Conservation (phyloP, 805 yeast genomes). For the Hanseniaspora taiwanica region DNA sequence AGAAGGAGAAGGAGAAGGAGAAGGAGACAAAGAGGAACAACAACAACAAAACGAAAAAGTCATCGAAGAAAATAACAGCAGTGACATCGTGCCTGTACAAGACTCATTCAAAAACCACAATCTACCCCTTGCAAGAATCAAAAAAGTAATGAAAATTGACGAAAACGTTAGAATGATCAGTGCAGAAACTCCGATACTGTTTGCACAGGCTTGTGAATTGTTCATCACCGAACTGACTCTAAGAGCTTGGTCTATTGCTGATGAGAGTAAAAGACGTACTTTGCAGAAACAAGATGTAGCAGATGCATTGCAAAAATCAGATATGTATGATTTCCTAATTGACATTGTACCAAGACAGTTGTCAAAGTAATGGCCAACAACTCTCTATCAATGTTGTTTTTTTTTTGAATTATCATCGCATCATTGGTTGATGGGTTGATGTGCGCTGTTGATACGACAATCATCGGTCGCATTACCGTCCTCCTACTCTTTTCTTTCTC, state of each 20-base stretch:
- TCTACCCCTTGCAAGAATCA: slow-evolving; percentile 88
- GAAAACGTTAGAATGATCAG: slow-evolving; percentile 95
- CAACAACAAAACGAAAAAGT: no score
- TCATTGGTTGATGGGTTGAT: no score
- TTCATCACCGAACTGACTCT: slow-evolving; percentile 93
- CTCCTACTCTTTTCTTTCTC: no score
- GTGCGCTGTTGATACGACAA: no score
- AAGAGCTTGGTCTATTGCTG: slow-evolving; percentile 99
- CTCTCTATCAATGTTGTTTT: neutral
- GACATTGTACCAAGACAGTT: slow-evolving; percentile 85
- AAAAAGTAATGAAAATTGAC: slow-evolving; percentile 96
- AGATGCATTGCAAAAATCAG: slow-evolving; percentile 85
- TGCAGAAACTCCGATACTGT: slow-evolving; percentile 94
- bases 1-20: no score
- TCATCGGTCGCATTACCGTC: no score
- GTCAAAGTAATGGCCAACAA: neutral
- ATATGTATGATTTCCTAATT: slow-evolving; percentile 93
- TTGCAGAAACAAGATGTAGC: slow-evolving; percentile 90
- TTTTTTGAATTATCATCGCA: no score
- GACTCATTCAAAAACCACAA: slow-evolving; percentile 77
- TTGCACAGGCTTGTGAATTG: slow-evolving; percentile 96
- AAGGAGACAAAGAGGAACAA: no score
- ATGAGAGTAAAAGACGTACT: slow-evolving; percentile 88
- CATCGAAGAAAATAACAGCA: neutral
- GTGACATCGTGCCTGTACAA: neutral